These are phyloP conservation scores for Amauroascus niger DNA, from an alignment of 2,329 filamentous ascomycete species.

Conservation along the genomic window DNA sequence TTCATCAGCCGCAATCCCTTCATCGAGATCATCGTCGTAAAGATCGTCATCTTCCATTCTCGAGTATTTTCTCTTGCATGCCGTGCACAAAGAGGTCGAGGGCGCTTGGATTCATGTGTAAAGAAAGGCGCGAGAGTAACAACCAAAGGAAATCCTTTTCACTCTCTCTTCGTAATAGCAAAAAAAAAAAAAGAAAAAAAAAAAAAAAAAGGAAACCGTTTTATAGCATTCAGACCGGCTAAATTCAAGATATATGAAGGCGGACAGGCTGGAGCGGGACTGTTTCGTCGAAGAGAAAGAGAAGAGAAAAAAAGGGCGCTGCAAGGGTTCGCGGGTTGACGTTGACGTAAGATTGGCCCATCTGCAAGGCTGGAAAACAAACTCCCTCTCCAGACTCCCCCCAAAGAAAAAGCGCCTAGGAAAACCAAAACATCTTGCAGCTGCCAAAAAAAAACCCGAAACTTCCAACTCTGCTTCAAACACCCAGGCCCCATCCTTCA, in stretches of 20 bases:
- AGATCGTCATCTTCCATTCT: slow-evolving; percentile 36
- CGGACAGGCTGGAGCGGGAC: no score
- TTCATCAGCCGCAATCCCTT: slow-evolving; percentile 36
- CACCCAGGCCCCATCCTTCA: neutral
- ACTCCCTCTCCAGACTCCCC: no score
- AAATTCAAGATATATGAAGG: no score
- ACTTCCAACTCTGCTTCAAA: neutral
- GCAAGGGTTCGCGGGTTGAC: neutral
- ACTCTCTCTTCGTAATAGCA: no score
- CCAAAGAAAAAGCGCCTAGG: no score
- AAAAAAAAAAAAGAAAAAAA: no score
- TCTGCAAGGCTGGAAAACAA: slow-evolving; percentile 1
- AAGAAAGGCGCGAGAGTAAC: neutral
- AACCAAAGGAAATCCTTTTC: no score
- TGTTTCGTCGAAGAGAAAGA: no score
- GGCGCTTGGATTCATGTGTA: slow-evolving; percentile 7
- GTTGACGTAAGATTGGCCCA: slow-evolving; percentile 9
- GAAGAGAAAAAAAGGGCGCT: no score
- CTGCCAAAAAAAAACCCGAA: neutral
- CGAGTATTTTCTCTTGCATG: neutral
- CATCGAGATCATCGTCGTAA: slow-evolving; percentile 41
- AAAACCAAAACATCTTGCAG: neutral
- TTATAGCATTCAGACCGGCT: no score
- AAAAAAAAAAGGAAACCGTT: no score
- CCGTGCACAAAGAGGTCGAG: neutral